Evolutionary conservation across 2,329 filamentous ascomycete genomes (phyloP).

Genomic region (Bipolaris gigantea): DNA sequence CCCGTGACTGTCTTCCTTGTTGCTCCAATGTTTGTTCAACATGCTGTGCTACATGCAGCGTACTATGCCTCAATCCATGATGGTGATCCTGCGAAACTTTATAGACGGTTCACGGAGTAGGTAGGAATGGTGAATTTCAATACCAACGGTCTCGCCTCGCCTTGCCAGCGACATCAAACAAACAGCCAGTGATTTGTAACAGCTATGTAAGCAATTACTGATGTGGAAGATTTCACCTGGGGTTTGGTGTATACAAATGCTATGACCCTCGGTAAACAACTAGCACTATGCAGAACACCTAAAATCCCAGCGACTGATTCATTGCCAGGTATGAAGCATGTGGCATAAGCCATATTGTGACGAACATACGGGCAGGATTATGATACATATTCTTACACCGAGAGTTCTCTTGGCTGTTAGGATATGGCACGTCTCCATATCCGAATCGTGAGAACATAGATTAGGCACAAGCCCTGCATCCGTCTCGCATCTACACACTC

Average conservation of each 20-base stretch:
- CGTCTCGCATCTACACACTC: neutral
- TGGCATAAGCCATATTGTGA: neutral
- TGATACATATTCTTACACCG: neutral
- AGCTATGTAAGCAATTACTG: too few relatives aligned
- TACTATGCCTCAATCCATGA: too few relatives aligned
- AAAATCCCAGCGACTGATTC: too few relatives aligned
- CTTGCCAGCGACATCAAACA: neutral
- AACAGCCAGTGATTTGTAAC: neutral
- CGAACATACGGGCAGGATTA: neutral
- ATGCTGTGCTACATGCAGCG: too few relatives aligned
- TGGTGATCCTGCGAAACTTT: too few relatives aligned
- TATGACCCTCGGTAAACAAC: neutral
- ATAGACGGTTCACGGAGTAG: too few relatives aligned
- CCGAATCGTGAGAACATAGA: neutral
- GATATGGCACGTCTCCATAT: neutral
- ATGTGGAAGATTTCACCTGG: too few relatives aligned
- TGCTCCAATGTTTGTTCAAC: too few relatives aligned
- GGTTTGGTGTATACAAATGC: too few relatives aligned
- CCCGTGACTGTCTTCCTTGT: too few relatives aligned
- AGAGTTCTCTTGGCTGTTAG: slow-evolving; percentile 2
- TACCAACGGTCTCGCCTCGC: neutral
- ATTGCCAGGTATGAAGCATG: neutral
- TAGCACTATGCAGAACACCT: neutral
- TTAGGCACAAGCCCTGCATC: neutral
- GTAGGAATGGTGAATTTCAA: too few relatives aligned